A percentile compares a stretch with the other conserved stretches of the same genome.
Evolutionary conservation across 768 basidiomycete species (phyloP).

Genomic region (Kwoniella sp.): DNA sequence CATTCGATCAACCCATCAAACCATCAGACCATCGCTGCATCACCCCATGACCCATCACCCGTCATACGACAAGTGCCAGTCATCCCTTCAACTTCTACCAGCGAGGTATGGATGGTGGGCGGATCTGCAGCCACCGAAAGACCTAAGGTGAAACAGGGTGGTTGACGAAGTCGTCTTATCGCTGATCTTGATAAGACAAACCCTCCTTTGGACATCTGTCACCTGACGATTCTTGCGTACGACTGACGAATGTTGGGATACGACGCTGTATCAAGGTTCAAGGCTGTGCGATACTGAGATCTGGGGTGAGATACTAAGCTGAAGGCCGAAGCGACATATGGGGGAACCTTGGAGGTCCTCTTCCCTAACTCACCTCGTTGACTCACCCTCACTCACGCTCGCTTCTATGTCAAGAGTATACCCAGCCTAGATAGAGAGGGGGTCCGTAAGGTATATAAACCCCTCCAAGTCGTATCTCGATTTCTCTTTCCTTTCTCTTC

Average conservation of each 20-base stretch:
- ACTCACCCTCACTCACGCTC: not conserved
- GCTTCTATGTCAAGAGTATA: not conserved
- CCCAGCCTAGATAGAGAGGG: not conserved
- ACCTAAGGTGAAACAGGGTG: conserved; percentile 1
- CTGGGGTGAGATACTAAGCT: not conserved
- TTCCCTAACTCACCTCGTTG: not conserved
- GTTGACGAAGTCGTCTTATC: not conserved
- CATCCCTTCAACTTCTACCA: not conserved
- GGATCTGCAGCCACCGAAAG: no score
- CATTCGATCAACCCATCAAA: not conserved
- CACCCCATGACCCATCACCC: not conserved
- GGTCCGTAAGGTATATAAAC: conserved; percentile 20
- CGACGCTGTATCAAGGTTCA: not conserved
- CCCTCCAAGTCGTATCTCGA: not conserved
- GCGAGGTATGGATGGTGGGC: not conserved
- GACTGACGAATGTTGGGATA: not conserved
- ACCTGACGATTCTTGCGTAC: not conserved
- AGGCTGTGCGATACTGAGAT: not conserved
- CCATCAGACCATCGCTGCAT: not conserved
- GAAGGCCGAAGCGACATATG: not conserved
- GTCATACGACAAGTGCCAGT: not conserved
- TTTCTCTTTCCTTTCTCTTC: conserved; percentile 21
- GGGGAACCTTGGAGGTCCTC: not conserved
- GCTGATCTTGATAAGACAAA: not conserved
- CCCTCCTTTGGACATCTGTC: conserved; percentile 12